A percentile compares a stretch with the other conserved stretches of the same genome.
Conservation (phyloP, 768 basidiomycete species). For the Omphalotus guepiniiformis region DNA sequence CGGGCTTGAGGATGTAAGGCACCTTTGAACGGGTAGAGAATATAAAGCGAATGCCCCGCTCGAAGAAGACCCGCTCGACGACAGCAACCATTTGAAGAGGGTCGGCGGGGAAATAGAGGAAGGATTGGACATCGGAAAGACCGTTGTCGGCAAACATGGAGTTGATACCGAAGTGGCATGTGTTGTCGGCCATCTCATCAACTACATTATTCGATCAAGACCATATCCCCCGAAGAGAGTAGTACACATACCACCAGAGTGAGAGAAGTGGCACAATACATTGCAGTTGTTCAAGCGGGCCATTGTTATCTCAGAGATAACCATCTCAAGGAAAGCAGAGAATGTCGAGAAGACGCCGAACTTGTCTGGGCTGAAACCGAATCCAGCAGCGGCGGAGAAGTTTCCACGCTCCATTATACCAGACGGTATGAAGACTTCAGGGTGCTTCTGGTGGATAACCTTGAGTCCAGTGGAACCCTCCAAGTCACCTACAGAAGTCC, state of each 20-base stretch:
- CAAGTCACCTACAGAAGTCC: slow-evolving; percentile 54
- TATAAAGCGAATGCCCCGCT: slow-evolving; percentile 77
- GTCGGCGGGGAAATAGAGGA: slow-evolving; percentile 88
- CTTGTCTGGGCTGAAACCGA: slow-evolving; percentile 78
- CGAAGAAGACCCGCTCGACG: slow-evolving; percentile 76
- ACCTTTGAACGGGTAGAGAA: slow-evolving; percentile 91
- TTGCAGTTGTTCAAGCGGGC: slow-evolving; percentile 89
- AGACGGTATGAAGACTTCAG: slow-evolving; percentile 81
- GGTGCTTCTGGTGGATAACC: slow-evolving; percentile 85
- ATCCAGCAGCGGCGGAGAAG: slow-evolving; percentile 81
- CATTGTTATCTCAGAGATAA: slow-evolving; percentile 87
- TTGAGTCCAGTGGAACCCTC: slow-evolving; percentile 90
- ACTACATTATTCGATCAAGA: slow-evolving; percentile 31
- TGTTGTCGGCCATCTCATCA: slow-evolving; percentile 66
- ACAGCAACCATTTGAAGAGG: slow-evolving; percentile 75
- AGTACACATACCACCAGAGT: slow-evolving; percentile 63
- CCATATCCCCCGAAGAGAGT: neutral
- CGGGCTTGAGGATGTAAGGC: slow-evolving; percentile 67
- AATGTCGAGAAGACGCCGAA: slow-evolving; percentile 90
- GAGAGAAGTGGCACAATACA: slow-evolving; percentile 85
- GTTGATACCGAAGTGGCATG: slow-evolving; percentile 73
- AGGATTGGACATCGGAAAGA: slow-evolving; percentile 72
- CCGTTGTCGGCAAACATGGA: slow-evolving; percentile 88
- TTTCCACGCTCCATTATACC: slow-evolving; percentile 87
- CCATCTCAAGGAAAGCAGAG: slow-evolving; percentile 90